Evolutionary conservation across 2,329 filamentous ascomycete species (phyloP), one percentile per base, ranked within the genome.

Genomic region (Ceratocystiopsis minuta): DNA sequence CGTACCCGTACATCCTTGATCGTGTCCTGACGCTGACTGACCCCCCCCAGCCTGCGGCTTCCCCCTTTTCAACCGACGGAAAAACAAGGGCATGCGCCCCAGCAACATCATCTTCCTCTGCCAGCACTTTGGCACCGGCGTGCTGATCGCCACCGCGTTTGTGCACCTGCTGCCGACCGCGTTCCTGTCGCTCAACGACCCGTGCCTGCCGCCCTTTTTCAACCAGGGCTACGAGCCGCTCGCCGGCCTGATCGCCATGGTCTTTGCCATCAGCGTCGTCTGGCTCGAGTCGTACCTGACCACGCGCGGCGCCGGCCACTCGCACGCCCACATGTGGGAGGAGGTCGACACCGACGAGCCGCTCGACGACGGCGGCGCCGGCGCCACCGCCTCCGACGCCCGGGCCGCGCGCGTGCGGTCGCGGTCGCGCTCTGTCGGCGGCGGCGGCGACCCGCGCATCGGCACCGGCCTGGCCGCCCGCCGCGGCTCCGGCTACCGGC

Each of bases 271-370:
- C 45, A 63, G 81, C 4, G 86, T 95, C 3, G 83, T 93, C 7
- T 72, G 75, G 2, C 70, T 95, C 41, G 88, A 96, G 58, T 93
- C 90, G 62, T 85, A 86, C 56, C 78, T 96, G 50, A 86, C 85
- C 0, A 80, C 78, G 2, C 61, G 73, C 43, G 75, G 75, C 36
- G 75, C 74, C 2, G 66, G 71, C 2, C 75, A 75, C 52, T 70
- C 70, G 1, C 70, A 78, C 52, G 67, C 69, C 1, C 73, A 77
- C 31, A 63, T 58, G 32, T 70, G 66, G 60, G 66, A 69, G 32
- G 64, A 66, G 4, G 61, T 64, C 2, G 56, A 62, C n/a, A 53
- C 55, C 24, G 60, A 60, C 13, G 57, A 45, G 6, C 20, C 20
- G 20, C 4, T 7, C 20, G 20, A 20, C 20, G 20, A 20, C 20